These are phyloP conservation scores for Cymodocea nodosa DNA, from an alignment of 116 monocot genomes.

Conservation along the genomic window DNA sequence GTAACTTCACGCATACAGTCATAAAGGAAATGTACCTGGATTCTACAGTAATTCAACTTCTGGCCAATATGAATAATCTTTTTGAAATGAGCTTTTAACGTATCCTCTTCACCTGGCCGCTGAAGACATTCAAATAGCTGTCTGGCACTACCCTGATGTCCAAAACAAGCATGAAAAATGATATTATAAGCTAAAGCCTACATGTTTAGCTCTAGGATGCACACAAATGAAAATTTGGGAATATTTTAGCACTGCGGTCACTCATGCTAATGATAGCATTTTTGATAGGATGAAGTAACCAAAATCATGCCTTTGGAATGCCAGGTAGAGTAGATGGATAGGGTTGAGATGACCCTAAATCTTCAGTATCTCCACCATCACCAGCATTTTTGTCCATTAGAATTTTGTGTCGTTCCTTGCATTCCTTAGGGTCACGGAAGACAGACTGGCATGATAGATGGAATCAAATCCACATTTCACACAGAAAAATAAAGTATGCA, in stretches of 20 bases:
- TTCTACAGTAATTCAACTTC: slow-evolving; percentile 35
- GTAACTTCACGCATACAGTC: no score
- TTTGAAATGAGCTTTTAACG: slow-evolving; percentile 79
- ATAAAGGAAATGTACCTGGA: slow-evolving; percentile 34
- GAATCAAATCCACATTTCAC: not conserved
- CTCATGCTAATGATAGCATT: not conserved
- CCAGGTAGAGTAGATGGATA: slow-evolving; percentile 89
- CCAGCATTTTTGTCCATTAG: slow-evolving; percentile 75
- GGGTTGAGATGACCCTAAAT: slow-evolving; percentile 95
- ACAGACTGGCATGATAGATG: slow-evolving; percentile 39
- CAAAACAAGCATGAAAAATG: not conserved
- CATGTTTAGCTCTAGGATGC: not conserved
- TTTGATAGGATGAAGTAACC: not conserved
- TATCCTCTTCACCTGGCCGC: slow-evolving; percentile 91
- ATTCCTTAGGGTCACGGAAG: slow-evolving; percentile 77
- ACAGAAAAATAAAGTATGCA: not conserved
- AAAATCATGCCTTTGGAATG: slow-evolving; percentile 78
- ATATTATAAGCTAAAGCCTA: not conserved
- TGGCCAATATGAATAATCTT: slow-evolving; percentile 75
- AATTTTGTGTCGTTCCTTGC: slow-evolving; percentile 86
- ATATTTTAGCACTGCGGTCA: no score
- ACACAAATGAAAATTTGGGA: no score
- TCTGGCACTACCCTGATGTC: slow-evolving; percentile 78
- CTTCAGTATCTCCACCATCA: slow-evolving; percentile 99
- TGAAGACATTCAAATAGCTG: slow-evolving; percentile 91